phyloP scores from a whole-genome alignment of 768 basidiomycete species.

The Hebeloma cylindrosporum region DNA sequence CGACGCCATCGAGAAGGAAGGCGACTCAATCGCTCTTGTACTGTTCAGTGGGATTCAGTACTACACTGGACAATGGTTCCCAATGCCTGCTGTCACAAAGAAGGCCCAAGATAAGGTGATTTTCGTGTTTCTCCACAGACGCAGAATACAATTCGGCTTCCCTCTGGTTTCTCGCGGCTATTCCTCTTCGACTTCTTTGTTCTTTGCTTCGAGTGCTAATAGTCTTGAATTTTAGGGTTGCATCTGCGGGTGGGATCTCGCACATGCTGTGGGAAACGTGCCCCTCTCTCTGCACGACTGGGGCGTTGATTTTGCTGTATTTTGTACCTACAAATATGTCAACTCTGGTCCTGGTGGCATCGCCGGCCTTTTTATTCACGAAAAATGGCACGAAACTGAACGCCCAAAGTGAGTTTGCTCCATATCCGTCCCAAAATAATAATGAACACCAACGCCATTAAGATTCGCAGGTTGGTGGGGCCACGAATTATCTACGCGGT shows the following conservation, averaged over 20 bases:
- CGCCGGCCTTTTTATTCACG: conserved; percentile 88
- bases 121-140: conserved; percentile 9
- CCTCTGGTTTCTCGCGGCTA: neutral
- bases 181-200: neutral
- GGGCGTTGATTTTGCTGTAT: conserved; percentile 96
- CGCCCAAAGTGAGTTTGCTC: conserved; percentile 56
- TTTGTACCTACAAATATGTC: conserved; percentile 98
- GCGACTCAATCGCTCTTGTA: conserved; percentile 80
- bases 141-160: neutral
- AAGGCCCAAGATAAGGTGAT: conserved; percentile 81
- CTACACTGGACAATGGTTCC: conserved; percentile 95
- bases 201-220: conserved; percentile 12
- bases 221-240: conserved; percentile 63
- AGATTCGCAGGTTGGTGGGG: conserved; percentile 99
- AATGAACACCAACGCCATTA: too few species aligned
- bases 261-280: conserved; percentile 94
- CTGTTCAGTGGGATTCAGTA: conserved; percentile 95
- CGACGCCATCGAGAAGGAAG: conserved; percentile 67
- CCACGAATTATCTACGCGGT: conserved; percentile 82
- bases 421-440: neutral
- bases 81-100: conserved; percentile 79
- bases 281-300: conserved; percentile 88
- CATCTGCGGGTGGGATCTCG: conserved; percentile 94
- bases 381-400: conserved; percentile 68
- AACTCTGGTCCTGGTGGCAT: conserved; percentile 98